Conservation (phyloP, 2,329 filamentous ascomycete species). For the Calonectria fujianensis region DNA sequence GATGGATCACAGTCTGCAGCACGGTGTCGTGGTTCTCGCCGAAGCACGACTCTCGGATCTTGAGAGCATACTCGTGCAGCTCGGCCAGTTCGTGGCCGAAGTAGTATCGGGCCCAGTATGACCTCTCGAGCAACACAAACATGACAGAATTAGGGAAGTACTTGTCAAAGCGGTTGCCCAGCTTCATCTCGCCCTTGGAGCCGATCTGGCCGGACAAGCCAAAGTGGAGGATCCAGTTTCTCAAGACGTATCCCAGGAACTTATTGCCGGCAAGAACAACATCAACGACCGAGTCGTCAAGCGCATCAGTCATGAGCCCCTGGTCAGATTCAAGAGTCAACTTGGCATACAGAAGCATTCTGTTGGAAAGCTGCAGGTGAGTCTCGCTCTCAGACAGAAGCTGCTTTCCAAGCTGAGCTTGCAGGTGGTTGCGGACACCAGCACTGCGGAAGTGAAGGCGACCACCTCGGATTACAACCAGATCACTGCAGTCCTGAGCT, state of each 20-base stretch:
- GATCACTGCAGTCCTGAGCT: slow-evolving; percentile 47
- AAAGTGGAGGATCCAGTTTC: slow-evolving; percentile 62
- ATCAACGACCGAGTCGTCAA: slow-evolving; percentile 51
- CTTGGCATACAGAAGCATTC: slow-evolving; percentile 60
- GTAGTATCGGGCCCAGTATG: slow-evolving; percentile 56
- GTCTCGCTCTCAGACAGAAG: slow-evolving; percentile 59
- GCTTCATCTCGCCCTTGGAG: slow-evolving; percentile 52
- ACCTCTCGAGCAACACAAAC: slow-evolving; percentile 60
- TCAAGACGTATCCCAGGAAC: slow-evolving; percentile 60
- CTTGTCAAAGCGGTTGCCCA: slow-evolving; percentile 59
- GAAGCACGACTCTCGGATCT: slow-evolving; percentile 60
- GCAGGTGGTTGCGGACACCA: slow-evolving; percentile 57
- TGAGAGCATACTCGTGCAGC: slow-evolving; percentile 59
- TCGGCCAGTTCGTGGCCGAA: slow-evolving; percentile 50
- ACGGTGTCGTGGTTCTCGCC: slow-evolving; percentile 60
- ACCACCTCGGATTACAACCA: slow-evolving; percentile 60
- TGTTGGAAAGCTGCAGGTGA: slow-evolving; percentile 58
- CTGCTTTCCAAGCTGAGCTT: slow-evolving; percentile 58
- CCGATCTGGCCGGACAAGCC: slow-evolving; percentile 57
- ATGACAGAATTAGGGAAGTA: slow-evolving; percentile 61
- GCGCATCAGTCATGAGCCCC: slow-evolving; percentile 43
- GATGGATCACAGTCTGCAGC: slow-evolving; percentile 61
- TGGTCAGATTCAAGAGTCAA: slow-evolving; percentile 55
- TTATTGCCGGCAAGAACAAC: slow-evolving; percentile 54
- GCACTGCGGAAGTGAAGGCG: slow-evolving; percentile 62